phyloP scores from a whole-genome alignment of 768 basidiomycete species.

The Lyophyllum shimeji region DNA sequence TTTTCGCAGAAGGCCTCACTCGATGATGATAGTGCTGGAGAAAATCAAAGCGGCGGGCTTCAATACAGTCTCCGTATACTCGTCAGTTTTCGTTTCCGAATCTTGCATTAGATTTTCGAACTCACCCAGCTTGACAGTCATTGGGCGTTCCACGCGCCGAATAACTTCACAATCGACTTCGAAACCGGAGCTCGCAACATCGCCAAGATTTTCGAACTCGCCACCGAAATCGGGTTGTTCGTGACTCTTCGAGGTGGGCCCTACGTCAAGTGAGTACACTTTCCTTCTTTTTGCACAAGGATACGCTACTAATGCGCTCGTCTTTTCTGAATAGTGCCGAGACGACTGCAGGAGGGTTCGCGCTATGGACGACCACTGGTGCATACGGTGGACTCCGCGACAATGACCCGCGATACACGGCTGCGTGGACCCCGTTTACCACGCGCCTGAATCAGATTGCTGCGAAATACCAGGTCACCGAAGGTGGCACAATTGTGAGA shows the following conservation, averaged over 20 bases:
- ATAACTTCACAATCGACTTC: constrained; percentile 10
- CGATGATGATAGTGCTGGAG: constrained; percentile 2
- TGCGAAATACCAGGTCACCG: constrained; percentile 6
- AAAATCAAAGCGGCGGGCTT: constrained; percentile 11
- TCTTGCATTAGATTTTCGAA: neutral
- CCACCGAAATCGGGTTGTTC: constrained; percentile 8
- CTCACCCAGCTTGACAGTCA: neutral
- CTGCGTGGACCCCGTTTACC: constrained; percentile 7
- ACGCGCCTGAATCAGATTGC: constrained; percentile 11
- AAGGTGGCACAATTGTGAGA: constrained; percentile 5
- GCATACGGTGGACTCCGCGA: constrained; percentile 7
- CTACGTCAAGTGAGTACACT: constrained; percentile 5
- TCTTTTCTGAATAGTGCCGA: neutral
- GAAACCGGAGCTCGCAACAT: constrained; percentile 11
- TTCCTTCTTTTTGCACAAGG: neutral
- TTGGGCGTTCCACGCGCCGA: constrained; percentile 11
- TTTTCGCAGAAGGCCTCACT: too few relatives aligned
- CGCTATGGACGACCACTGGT: constrained; percentile 8
- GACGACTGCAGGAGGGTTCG: constrained; percentile 10
- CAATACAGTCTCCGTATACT: constrained; percentile 10
- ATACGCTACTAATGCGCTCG: neutral
- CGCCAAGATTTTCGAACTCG: constrained; percentile 6
- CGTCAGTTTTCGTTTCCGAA: neutral
- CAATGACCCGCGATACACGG: constrained; percentile 8
- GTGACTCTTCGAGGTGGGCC: constrained; percentile 9